Conservation (phyloP, 768 basidiomycete species). For the Mycena filopes region DNA sequence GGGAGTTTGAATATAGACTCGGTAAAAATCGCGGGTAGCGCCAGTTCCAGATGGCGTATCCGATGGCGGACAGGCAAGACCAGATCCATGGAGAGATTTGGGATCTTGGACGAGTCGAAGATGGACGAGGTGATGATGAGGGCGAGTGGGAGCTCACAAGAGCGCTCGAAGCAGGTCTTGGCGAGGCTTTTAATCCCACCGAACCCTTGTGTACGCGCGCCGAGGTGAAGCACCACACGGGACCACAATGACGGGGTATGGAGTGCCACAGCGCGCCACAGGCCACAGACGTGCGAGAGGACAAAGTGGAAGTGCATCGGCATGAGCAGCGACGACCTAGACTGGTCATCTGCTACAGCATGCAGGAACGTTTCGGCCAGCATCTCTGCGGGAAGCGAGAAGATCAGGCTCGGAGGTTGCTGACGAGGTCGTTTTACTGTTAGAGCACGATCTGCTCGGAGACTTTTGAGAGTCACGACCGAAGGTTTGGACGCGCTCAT, state of each 20-base stretch:
- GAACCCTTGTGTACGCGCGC: constrained; percentile 11
- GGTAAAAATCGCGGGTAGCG: constrained; percentile 16
- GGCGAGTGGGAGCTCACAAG: constrained; percentile 24
- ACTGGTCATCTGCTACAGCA: constrained; percentile 20
- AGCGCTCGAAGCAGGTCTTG: constrained; percentile 27
- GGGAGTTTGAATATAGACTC: constrained; percentile 32
- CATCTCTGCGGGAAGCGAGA: constrained; percentile 30
- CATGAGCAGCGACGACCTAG: background rate
- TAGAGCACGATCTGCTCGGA: constrained; percentile 19
- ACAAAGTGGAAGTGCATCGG: constrained; percentile 43
- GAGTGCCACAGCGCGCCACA: constrained; percentile 48
- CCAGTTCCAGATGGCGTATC: constrained; percentile 24
- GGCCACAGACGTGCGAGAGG: constrained; percentile 47
- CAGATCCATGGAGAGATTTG: constrained; percentile 27
- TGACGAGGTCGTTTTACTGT: constrained; percentile 20
- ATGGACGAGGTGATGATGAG: constrained; percentile 21
- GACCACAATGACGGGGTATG: constrained; percentile 45
- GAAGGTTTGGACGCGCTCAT: background rate
- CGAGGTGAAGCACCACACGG: constrained; percentile 27
- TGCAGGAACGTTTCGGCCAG: constrained; percentile 28
- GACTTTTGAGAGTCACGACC: constrained; percentile 21
- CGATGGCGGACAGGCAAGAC: constrained; percentile 32
- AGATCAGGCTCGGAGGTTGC: constrained; percentile 28
- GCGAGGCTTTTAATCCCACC: constrained; percentile 13
- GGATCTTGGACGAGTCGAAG: background rate